phyloP scores from a whole-genome alignment of 2,329 filamentous ascomycete genomes.

The Paramyrothecium sp. region DNA sequence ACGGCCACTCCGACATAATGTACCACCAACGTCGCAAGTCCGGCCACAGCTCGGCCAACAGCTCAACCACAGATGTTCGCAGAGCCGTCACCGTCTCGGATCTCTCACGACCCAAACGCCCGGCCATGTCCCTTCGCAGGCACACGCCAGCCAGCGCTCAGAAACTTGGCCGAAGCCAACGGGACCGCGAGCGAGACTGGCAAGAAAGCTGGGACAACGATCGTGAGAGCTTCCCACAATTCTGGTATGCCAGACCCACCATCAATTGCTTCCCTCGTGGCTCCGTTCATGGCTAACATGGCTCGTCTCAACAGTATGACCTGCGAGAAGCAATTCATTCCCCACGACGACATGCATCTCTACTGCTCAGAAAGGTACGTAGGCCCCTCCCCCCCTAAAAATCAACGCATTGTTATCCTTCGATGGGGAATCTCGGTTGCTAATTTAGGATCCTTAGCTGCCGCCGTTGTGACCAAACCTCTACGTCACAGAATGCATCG shows the following conservation, averaged over 20 bases:
- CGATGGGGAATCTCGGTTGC: conserved; percentile 5
- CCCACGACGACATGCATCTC: conserved; percentile 53
- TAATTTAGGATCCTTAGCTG: conserved; percentile 39
- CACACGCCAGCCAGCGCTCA: conserved; percentile 37
- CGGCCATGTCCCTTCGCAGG: conserved; percentile 43
- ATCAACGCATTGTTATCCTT: conserved; percentile 1
- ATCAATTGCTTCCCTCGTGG: conserved; percentile 10
- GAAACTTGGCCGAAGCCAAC: conserved; percentile 50
- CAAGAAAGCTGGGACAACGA: conserved; percentile 56
- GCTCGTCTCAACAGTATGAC: conserved; percentile 55
- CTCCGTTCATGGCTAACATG: conserved; percentile 19
- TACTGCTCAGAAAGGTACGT: conserved; percentile 65
- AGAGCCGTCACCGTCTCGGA: conserved; percentile 47
- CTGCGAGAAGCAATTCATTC: conserved; percentile 65
- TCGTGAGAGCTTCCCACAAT: conserved; percentile 63
- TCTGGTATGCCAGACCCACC: conserved; percentile 50
- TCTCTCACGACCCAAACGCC: conserved; percentile 45
- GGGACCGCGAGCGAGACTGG: conserved; percentile 49
- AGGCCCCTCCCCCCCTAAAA: too few relatives aligned
- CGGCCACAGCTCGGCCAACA: conserved; percentile 50
- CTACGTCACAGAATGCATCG: conserved; percentile 24
- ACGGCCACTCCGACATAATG: conserved; percentile 32
- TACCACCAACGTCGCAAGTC: conserved; percentile 58
- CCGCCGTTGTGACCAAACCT: conserved; percentile 50
- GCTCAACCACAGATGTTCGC: conserved; percentile 55